phyloP scores from a whole-genome alignment of 805 yeast genomes.

The Jamesozyma hellenica region DNA sequence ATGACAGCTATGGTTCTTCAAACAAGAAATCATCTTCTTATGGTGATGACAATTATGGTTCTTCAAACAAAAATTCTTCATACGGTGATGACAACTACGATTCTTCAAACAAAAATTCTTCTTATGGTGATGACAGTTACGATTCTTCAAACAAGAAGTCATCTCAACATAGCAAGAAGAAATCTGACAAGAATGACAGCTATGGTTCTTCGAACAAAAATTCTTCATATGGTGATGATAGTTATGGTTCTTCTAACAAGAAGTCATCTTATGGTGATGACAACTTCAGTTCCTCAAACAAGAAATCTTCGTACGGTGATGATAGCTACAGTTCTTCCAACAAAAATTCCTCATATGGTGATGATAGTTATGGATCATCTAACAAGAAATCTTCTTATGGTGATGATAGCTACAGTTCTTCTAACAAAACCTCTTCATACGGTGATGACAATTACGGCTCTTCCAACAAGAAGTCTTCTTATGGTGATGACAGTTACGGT shows the following conservation, averaged over 20 bases:
- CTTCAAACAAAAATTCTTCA: slow-evolving; percentile 18
- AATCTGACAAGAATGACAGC: slow-evolving; percentile 12
- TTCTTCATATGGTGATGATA: slow-evolving; percentile 11
- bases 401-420: slow-evolving; percentile 19
- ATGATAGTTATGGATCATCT: slow-evolving; percentile 12
- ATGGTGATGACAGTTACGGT: slow-evolving; percentile 13
- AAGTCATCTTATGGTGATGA: background rate
- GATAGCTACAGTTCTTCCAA: slow-evolving; percentile 15
- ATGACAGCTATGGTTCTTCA: no score
- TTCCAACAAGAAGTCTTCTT: slow-evolving; percentile 18
- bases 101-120: slow-evolving; percentile 10
- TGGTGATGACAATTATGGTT: slow-evolving; percentile 24
- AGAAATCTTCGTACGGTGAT: slow-evolving; percentile 23
- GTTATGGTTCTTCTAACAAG: slow-evolving; percentile 13
- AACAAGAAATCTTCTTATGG: slow-evolving; percentile 25
- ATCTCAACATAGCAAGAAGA: slow-evolving; percentile 11
- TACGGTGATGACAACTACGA: slow-evolving; percentile 20
- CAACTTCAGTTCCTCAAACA: slow-evolving; percentile 15
- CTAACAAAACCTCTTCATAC: slow-evolving; percentile 11
- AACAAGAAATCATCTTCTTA: no score
- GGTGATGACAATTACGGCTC: slow-evolving; percentile 21
- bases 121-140: slow-evolving; percentile 18
- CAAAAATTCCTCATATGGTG: slow-evolving; percentile 19
- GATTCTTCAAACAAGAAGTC: slow-evolving; percentile 17
- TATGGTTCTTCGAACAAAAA: slow-evolving; percentile 14